phyloP scores from a whole-genome alignment of 257 asterid genomes.

The Fraxinus pennsylvanica region DNA sequence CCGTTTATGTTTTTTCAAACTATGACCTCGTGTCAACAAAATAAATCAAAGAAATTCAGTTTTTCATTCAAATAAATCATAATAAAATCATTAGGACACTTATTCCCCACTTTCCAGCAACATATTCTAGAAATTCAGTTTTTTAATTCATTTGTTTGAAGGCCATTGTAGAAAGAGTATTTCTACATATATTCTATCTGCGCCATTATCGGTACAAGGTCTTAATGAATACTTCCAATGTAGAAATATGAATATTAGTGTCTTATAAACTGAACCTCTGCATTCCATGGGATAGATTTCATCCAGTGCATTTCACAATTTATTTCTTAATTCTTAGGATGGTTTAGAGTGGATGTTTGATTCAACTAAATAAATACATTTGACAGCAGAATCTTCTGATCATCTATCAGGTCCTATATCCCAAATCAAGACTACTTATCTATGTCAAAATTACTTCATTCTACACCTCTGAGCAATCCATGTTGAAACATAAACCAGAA shows the following conservation, averaged over 20 bases:
- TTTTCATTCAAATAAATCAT: background rate
- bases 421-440: background rate
- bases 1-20: too few relatives aligned
- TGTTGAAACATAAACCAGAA: constrained; percentile 13
- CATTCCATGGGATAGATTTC: background rate
- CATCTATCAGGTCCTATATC: background rate
- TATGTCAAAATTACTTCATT: background rate
- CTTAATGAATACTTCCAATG: background rate
- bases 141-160: background rate
- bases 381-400: background rate
- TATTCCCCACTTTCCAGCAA: background rate
- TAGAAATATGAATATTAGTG: background rate
- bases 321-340: background rate
- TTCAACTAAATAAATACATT: background rate
- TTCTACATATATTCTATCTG: background rate
- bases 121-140: background rate
- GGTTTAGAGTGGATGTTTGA: background rate
- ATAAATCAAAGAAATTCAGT: too few relatives aligned
- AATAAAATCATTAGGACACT: background rate
- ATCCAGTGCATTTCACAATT: background rate
- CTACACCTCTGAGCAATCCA: constrained; percentile 15
- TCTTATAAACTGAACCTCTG: background rate
- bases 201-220: background rate
- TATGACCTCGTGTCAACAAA: background rate
- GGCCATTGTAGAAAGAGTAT: background rate